phyloP scores from a whole-genome alignment of 2,329 filamentous ascomycete genomes.

The Didymella keratinophila region DNA sequence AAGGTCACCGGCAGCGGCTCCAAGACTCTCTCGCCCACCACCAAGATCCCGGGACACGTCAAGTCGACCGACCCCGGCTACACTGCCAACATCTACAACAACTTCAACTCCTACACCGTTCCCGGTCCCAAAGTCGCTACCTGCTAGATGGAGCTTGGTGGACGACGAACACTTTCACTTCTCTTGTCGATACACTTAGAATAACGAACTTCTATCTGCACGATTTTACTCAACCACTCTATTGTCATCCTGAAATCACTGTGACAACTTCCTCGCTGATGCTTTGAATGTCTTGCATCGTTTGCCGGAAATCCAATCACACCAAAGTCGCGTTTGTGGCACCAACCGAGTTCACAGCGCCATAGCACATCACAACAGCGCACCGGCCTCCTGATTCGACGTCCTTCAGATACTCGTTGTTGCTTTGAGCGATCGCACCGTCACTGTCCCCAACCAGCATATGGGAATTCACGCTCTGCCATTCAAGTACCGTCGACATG shows the following conservation, averaged over 20 bases:
- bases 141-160: constrained; percentile 33
- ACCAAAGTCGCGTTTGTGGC: not conserved
- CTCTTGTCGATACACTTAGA: not conserved
- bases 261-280: not conserved
- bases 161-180: not conserved
- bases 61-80: constrained; percentile 47
- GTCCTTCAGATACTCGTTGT: constrained; percentile 4
- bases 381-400: not conserved
- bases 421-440: constrained; percentile 14
- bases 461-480: constrained; percentile 25
- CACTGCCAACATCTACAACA: constrained; percentile 51
- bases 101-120: constrained; percentile 48
- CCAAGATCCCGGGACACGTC: constrained; percentile 48
- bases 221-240: not conserved
- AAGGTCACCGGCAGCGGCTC: constrained; percentile 53
- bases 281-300: not conserved
- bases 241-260: not conserved
- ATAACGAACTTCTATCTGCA: not conserved
- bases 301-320: not conserved
- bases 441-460: constrained; percentile 12
- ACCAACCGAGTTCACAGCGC: constrained; percentile 1
- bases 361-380: not conserved
- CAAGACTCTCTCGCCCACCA: constrained; percentile 32
- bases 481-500: constrained; percentile 5
- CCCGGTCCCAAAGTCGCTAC: constrained; percentile 48